Evolutionary conservation across 129 eudicot genomes (phyloP).

Genomic region (Arctium minus): DNA sequence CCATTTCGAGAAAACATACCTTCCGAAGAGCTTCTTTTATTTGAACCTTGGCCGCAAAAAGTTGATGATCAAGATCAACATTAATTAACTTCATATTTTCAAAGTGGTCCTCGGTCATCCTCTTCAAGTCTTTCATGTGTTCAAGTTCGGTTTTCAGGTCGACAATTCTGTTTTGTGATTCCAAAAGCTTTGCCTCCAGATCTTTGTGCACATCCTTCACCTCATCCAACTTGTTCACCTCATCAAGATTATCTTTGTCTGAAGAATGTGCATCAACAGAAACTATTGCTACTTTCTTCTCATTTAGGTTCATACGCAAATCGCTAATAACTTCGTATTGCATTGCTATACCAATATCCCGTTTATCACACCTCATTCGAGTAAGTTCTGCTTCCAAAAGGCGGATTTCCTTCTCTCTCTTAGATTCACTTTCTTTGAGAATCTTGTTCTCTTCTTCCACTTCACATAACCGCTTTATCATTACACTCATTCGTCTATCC

Average conservation of each 20-base stretch:
- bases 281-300: conserved; percentile 50
- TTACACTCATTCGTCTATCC: conserved; percentile 27
- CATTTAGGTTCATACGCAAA: conserved; percentile 38
- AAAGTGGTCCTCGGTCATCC: conserved; percentile 48
- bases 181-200: conserved; percentile 39
- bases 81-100: conserved; percentile 61
- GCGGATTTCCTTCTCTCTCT: conserved; percentile 50
- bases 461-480: conserved; percentile 42
- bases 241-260: conserved; percentile 13
- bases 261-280: conserved; percentile 30
- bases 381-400: conserved; percentile 25
- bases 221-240: no score
- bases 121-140: conserved; percentile 39
- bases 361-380: conserved; percentile 24
- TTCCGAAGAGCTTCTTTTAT: conserved; percentile 50
- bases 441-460: conserved; percentile 67
- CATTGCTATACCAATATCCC: conserved; percentile 23
- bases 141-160: conserved; percentile 38
- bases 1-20: conserved; percentile 66
- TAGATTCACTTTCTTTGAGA: conserved; percentile 46
- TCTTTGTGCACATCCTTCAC: no score
- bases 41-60: conserved; percentile 46
- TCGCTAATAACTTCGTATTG: conserved; percentile 22
- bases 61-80: conserved; percentile 74
- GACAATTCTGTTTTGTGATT: conserved; percentile 33